Base-by-base conservation (phyloP, 805 yeast species). In the Monosporozyma servazzii region DNA sequence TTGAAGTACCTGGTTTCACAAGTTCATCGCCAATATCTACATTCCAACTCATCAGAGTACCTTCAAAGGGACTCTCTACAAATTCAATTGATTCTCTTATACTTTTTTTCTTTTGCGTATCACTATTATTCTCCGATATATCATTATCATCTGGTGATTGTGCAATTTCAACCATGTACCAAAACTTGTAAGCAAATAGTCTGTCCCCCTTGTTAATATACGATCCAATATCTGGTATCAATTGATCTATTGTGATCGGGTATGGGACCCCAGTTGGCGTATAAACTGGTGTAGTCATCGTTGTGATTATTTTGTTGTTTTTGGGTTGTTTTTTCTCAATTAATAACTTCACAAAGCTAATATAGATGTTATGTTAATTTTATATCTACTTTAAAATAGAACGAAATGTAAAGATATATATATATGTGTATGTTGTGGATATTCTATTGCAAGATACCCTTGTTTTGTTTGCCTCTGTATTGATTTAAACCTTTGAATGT, bases 41-140 rank as follows among this genome's bases (percentile, higher is more conserved):
- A 23, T 68, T 60, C 56, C 89, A 70, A 10, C 68, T 60, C 7
- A 71, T 66, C 3, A 93, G 68, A 40, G 72, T 71, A 0, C 98
- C 98, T 53, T 80, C 86, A 29, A 87, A 74, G 0, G 97, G 97
- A 39, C 84, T 76, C 64, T 91, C 98, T 64, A 81, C 89, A 2
- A 85, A 75, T 1, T 88, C 91, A 11, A 83, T 80, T 27, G 80
- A 71, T 59, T 86, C 90, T 29, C 67, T 56, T 2, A 84, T 86
- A 53, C 71, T 65, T 53, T 71, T 67, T 51, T 62, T 64, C 10
- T 45, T 46, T 23, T 50, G 49, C 9, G 31, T 40, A 15, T 51
- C 52, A 25, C 51, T 55, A 5, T 47, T 39, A n/a, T 51, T 47
- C 8, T 51, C 51, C 11, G 46, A 47, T 25, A 51, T 56, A 17